A percentile compares a stretch with the other conserved stretches of the same genome.
Conservation (phyloP, 78 protist species). For the Dictyostelium capitatum region DNA sequence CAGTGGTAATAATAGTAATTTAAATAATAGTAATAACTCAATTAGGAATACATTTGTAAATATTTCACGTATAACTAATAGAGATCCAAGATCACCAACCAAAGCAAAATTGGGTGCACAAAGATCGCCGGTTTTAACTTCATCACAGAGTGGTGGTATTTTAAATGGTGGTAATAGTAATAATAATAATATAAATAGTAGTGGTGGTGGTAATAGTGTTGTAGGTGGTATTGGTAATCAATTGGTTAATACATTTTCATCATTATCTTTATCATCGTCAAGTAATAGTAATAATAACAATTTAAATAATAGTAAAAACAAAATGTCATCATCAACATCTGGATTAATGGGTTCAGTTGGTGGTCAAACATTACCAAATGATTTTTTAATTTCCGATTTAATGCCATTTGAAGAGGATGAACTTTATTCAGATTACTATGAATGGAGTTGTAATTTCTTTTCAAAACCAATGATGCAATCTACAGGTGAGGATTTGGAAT, state of each 20-base stretch:
- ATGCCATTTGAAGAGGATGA: slow-evolving; percentile 77
- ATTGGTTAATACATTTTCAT: slow-evolving; percentile 7
- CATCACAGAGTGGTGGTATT: neutral
- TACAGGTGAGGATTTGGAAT: slow-evolving; percentile 65
- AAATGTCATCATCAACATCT: neutral
- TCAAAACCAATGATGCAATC: slow-evolving; percentile 83
- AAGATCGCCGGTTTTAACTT: slow-evolving; percentile 44
- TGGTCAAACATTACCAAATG: slow-evolving; percentile 27
- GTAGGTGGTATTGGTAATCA: slow-evolving; percentile 13
- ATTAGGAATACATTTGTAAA: slow-evolving; percentile 65
- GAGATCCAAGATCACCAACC: slow-evolving; percentile 64
- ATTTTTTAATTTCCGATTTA: neutral
- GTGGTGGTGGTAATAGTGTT: neutral
- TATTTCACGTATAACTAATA: slow-evolving; percentile 73
- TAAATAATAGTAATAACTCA: slow-evolving; percentile 19
- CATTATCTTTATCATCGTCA: neutral
- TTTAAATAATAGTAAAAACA: neutral
- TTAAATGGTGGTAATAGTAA: neutral
- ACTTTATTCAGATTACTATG: slow-evolving; percentile 70
- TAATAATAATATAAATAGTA: neutral
- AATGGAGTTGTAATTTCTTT: slow-evolving; percentile 82
- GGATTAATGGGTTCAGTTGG: neutral
- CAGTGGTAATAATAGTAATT: neutral
- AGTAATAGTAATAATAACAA: neutral
- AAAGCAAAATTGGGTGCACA: slow-evolving; percentile 75